These are phyloP conservation scores for Sporothrix globosa DNA, from an alignment of 2,329 filamentous ascomycete species.

Conservation along the genomic window DNA sequence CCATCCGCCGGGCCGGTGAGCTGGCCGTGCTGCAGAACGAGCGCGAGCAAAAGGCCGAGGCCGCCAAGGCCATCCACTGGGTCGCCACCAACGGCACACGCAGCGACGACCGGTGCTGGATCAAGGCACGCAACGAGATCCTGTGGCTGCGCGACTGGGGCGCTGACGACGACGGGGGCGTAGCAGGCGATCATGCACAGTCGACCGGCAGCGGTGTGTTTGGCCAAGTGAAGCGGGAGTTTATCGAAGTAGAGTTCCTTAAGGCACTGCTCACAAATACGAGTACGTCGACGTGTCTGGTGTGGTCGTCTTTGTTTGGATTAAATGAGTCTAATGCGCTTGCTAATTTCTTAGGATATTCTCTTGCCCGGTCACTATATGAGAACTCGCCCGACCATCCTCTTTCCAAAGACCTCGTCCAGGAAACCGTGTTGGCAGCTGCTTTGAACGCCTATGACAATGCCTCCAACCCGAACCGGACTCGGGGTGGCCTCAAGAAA, in stretches of 20 bases:
- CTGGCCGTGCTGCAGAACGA: conserved; percentile 66
- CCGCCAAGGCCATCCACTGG: conserved; percentile 61
- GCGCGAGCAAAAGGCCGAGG: conserved; percentile 65
- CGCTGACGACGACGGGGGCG: conserved; percentile 49
- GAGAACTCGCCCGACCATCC: conserved; percentile 55
- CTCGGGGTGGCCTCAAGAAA: conserved; percentile 74
- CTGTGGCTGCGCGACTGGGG: conserved; percentile 78
- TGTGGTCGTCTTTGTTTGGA: background rate
- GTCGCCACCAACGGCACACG: conserved; percentile 55
- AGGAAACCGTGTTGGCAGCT: conserved; percentile 63
- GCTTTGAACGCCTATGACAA: conserved; percentile 77
- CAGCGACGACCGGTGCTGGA: conserved; percentile 67
- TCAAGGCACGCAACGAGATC: conserved; percentile 63
- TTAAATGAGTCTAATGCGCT: background rate
- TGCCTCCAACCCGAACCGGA: conserved; percentile 78
- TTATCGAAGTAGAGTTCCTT: conserved; percentile 71
- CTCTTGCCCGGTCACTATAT: conserved; percentile 65
- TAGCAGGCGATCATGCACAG: background rate
- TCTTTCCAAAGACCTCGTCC: conserved; percentile 56
- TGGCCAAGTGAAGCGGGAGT: conserved; percentile 61
- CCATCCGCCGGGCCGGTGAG: conserved; percentile 60
- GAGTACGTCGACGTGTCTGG: conserved; percentile 51
- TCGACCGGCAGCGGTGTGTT: conserved; percentile 54
- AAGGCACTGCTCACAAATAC: conserved; percentile 66
- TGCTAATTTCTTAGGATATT: conserved; percentile 53